Base-by-base conservation (phyloP, 345 rosid genomes). In the Pugionium cornutum region DNA sequence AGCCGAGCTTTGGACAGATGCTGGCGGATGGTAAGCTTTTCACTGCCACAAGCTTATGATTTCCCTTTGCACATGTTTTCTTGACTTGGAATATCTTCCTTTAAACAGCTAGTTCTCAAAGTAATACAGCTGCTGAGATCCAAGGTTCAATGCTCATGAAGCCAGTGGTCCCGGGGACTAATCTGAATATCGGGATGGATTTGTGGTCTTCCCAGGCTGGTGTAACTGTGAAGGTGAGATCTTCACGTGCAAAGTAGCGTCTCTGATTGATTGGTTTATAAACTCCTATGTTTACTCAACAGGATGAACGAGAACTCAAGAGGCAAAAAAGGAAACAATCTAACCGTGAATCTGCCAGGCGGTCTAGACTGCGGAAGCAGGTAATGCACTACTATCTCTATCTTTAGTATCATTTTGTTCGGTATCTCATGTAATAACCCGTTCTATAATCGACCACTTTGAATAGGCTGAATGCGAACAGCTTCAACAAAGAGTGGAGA, bases 361-460 rank as follows among this genome's bases (percentile, higher is more conserved):
- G 99, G 66, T 94, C 99, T 47, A 86, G 99, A 80, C 73, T 90
- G 76, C 89, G 99, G 5, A 94, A 94, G 79, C 99, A 94, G 96
- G 99, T 90, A 77, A 18, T 32, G 34, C 5, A 18, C 32, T 30
- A 9, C 31, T 35, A 29, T n/a, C 6, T 39, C 18, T 39, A 5
- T 52, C 33, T 18, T 53, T 28, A 31, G 37, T 33, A 48, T 42
- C 45, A 33, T n/a, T 43, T 9, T 9, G 1, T n/a, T n/a, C n/a
- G n/a, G n/a, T 7, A 7, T 64, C 65, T 67, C 25, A 30, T 46
- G 45, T 33, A 32, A 66, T 1, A 4, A 45, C 57, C 59, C 28
- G 35, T 18, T 34, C 5, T 6, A 3, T 45, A 3, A 51, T 44
- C 0, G 9, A 65, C 25, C 43, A 4, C 35, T 30, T 50, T 34